These are phyloP conservation scores for Alternaria triticimaculans DNA, from an alignment of 2,329 filamentous ascomycete species.

Conservation along the genomic window DNA sequence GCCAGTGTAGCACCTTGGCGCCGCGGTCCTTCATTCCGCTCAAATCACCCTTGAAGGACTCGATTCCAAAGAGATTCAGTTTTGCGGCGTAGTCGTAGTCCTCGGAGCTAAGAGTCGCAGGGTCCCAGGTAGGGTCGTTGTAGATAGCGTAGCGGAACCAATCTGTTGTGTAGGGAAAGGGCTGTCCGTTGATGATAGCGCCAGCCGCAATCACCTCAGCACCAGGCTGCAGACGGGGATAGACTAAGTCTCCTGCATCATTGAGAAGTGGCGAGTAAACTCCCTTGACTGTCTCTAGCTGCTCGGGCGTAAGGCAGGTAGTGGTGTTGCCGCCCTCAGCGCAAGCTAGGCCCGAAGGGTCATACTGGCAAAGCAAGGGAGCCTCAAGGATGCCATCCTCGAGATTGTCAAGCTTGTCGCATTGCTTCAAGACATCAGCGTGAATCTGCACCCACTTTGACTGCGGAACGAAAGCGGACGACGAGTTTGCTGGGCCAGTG, in stretches of 20 bases:
- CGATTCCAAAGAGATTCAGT: slow-evolving; percentile 48
- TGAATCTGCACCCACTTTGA: slow-evolving; percentile 51
- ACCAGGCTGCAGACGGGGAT: slow-evolving; percentile 60
- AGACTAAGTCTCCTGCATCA: slow-evolving; percentile 55
- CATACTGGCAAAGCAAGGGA: slow-evolving; percentile 53
- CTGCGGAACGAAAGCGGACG: slow-evolving; percentile 49
- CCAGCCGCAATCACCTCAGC: slow-evolving; percentile 50
- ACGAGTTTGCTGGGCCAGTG: slow-evolving; percentile 37
- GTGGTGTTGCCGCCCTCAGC: slow-evolving; percentile 36
- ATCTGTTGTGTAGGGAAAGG: slow-evolving; percentile 54
- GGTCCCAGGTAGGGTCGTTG: slow-evolving; percentile 54
- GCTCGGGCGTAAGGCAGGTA: slow-evolving; percentile 53
- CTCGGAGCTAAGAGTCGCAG: slow-evolving; percentile 44
- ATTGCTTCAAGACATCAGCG: slow-evolving; percentile 55
- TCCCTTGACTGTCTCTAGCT: slow-evolving; percentile 53
- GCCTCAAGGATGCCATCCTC: slow-evolving; percentile 58
- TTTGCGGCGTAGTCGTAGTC: slow-evolving; percentile 52
- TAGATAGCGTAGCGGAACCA: slow-evolving; percentile 60
- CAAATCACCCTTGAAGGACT: slow-evolving; percentile 53
- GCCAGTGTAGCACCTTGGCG: slow-evolving; percentile 57
- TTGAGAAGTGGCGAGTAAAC: slow-evolving; percentile 54
- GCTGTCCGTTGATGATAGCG: slow-evolving; percentile 48
- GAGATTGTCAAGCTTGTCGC: slow-evolving; percentile 58
- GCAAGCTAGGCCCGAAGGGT: slow-evolving; percentile 51
- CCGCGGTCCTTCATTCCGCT: slow-evolving; percentile 47